Percentiles rank a stretch among this genome's conserved stretches.
phyloP scores from a whole-genome alignment of 345 rosid genomes.

The Cardamine chenopodiifolia region DNA sequence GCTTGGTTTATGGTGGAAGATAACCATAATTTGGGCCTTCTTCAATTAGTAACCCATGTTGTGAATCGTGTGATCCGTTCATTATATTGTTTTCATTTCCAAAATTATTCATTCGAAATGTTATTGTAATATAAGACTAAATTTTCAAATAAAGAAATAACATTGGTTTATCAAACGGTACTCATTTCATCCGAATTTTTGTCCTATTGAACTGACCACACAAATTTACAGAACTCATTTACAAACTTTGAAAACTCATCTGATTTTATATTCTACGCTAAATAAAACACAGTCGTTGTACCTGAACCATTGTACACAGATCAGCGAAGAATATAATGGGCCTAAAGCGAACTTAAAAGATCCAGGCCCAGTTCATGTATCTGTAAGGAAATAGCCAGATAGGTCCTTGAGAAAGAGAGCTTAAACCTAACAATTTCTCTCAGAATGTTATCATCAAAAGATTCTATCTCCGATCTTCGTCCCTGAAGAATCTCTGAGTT shows the following conservation, averaged over 20 bases:
- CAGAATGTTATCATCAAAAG: slow-evolving; percentile 23
- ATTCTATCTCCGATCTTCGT: slow-evolving; percentile 39
- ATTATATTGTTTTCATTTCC: neutral
- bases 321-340: neutral
- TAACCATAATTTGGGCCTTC: neutral
- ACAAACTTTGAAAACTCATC: neutral
- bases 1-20: neutral
- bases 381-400: slow-evolving; percentile 17
- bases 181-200: neutral
- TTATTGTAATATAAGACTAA: neutral
- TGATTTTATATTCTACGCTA: neutral
- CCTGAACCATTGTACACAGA: neutral
- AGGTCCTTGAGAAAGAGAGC: slow-evolving; percentile 22
- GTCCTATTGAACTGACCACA: neutral
- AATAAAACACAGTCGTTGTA: neutral
- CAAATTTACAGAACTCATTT: neutral
- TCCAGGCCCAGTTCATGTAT: neutral
- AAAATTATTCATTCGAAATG: neutral
- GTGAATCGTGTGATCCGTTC: neutral
- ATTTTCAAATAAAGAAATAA: neutral
- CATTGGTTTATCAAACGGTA: neutral
- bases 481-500: slow-evolving; percentile 30
- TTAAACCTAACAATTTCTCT: slow-evolving; percentile 34
- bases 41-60: no score
- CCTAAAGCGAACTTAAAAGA: neutral